Conservation (phyloP, 345 rosid genomes). For the Kernera saxatilis region DNA sequence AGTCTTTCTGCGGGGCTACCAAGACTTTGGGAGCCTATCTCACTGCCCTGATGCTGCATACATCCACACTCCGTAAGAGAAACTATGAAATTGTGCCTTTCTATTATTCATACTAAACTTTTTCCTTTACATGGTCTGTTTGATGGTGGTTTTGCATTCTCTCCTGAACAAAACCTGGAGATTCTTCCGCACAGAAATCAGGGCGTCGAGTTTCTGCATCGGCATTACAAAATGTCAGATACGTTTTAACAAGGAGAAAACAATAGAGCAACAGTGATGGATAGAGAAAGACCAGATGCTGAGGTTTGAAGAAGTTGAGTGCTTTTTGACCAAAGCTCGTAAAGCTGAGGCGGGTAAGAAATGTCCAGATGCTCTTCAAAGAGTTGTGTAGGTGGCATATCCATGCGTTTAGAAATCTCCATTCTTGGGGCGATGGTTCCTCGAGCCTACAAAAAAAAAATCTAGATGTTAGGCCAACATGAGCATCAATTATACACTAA, state of each 20-base stretch:
- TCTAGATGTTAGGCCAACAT: not conserved
- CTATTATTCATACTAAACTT: not conserved
- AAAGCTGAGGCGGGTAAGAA: constrained; percentile 59
- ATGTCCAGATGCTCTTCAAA: constrained; percentile 36
- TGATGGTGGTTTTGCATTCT: constrained; percentile 36
- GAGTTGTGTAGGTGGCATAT: constrained; percentile 60
- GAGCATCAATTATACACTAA: not conserved
- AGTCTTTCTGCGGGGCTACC: constrained; percentile 47
- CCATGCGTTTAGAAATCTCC: constrained; percentile 54
- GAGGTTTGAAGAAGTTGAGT: constrained; percentile 45
- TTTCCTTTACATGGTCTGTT: constrained; percentile 42
- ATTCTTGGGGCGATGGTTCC: constrained; percentile 25
- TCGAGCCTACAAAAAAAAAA: constrained; percentile 34
- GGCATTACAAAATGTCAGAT: constrained; percentile 7
- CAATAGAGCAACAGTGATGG: not conserved
- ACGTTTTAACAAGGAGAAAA: constrained; percentile 11
- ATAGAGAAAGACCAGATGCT: constrained; percentile 49
- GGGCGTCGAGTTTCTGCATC: constrained; percentile 48
- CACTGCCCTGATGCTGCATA: constrained; percentile 46
- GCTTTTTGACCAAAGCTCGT: constrained; percentile 61
- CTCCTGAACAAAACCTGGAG: constrained; percentile 40
- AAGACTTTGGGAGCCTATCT: constrained; percentile 37
- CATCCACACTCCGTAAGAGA: constrained; percentile 30
- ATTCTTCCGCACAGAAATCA: constrained; percentile 42
- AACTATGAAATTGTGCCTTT: not conserved